Conservation (phyloP, 139 green algal genomes). For the Chlamydomonas sphaeroides region DNA sequence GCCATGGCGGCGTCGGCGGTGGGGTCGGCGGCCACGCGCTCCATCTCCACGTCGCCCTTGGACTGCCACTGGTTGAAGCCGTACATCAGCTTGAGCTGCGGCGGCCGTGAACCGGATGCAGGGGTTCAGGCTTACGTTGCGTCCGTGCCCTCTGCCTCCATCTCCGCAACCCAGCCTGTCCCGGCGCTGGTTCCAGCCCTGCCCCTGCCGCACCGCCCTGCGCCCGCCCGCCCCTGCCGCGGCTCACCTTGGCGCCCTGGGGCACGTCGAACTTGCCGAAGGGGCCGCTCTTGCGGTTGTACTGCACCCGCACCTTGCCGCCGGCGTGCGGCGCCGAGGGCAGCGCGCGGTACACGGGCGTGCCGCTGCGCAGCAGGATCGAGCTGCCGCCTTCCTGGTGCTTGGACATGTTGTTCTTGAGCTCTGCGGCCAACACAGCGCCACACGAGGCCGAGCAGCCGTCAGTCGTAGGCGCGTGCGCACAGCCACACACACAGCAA, state of each 20-base stretch:
- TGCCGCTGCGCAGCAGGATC: slow-evolving; percentile 14
- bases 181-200: no score
- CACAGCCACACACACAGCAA: no score
- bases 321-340: slow-evolving; percentile 40
- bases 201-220: no score
- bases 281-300: slow-evolving; percentile 59
- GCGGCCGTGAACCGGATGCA: no score
- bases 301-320: slow-evolving; percentile 51
- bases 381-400: slow-evolving; percentile 35
- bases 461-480: no score
- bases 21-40: not conserved
- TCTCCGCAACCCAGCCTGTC: no score
- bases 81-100: slow-evolving; percentile 60
- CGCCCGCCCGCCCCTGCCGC: no score
- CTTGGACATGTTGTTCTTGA: slow-evolving; percentile 42
- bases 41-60: slow-evolving; percentile 20
- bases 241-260: not conserved
- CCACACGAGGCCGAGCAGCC: no score
- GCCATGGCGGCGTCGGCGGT: not conserved
- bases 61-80: slow-evolving; percentile 86
- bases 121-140: no score
- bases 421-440: slow-evolving; percentile 38
- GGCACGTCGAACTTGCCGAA: slow-evolving; percentile 51
- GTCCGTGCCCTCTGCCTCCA: no score
- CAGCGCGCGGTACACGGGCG: slow-evolving; percentile 24